These are phyloP conservation scores for Colletotrichum liaoningense DNA, from an alignment of 2,329 filamentous ascomycete species.

Conservation along the genomic window DNA sequence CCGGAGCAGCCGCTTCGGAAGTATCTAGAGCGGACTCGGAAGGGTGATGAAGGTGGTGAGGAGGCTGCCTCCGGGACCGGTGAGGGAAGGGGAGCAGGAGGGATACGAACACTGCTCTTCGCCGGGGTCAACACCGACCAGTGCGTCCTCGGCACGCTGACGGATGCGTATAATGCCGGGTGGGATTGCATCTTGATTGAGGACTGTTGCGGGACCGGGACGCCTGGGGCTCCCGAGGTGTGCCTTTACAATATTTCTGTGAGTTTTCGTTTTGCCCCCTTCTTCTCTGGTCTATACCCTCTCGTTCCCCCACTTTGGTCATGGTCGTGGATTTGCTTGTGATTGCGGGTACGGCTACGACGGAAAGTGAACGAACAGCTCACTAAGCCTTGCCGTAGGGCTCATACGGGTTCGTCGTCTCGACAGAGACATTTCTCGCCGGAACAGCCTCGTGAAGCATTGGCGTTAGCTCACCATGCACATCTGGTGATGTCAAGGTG, in stretches of 20 bases:
- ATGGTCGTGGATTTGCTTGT: background rate
- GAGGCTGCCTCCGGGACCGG: constrained; percentile 10
- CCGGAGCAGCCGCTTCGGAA: constrained; percentile 53
- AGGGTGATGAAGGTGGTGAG: background rate
- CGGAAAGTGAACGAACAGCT: background rate
- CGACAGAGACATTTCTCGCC: constrained; percentile 19
- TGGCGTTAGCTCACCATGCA: background rate
- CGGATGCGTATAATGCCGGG: constrained; percentile 66
- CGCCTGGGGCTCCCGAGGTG: constrained; percentile 26
- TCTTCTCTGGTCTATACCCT: background rate
- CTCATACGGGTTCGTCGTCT: constrained; percentile 30
- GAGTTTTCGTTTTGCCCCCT: background rate
- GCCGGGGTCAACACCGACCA: constrained; percentile 72
- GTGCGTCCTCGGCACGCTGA: constrained; percentile 67
- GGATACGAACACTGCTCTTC: constrained; percentile 63
- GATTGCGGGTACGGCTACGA: background rate
- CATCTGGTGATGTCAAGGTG: background rate
- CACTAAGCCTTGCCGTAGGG: constrained; percentile 10
- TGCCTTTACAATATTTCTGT: constrained; percentile 29
- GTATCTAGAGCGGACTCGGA: constrained; percentile 44
- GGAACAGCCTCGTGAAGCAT: constrained; percentile 10
- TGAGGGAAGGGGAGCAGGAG: constrained; percentile 37
- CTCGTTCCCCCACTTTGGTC: background rate
- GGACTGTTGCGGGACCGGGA: constrained; percentile 31
- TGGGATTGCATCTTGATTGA: constrained; percentile 34